Evolutionary conservation across 2,329 filamentous ascomycete species (phyloP), one percentile per base, ranked within the genome.

Genomic region (Thyridium curvatum): DNA sequence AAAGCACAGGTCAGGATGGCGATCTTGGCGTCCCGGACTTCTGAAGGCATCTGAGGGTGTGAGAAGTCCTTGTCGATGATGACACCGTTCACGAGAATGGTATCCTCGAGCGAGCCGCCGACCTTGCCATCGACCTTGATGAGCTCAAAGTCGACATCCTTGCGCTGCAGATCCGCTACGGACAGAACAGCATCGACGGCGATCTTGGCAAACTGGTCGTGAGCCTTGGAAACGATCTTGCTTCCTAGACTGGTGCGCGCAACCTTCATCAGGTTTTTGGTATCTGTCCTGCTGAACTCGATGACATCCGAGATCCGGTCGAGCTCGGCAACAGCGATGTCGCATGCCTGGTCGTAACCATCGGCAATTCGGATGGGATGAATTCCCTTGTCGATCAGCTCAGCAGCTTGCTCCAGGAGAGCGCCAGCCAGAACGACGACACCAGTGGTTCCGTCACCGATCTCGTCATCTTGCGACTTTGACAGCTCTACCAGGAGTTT

Each of bases 51-150:
- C 69, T 98, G 93, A 12, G 93, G 93, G 64, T 98, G 93, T 29
- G 93, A 97, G 65, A 98, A 98, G 69, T 98, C 94, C 73, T 98
- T 98, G 78, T 98, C 93, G 62, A 98, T 79, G 61, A 98, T 94
- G 49, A 98, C 93, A 61, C 93, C 93, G 70, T 97, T 94, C 52
- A 98, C 91, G 32, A 98, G 80, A 21, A 97, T 69, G 6, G 90
- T 86, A 64, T 98, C 93, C 65, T 97, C 91, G 14, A 98, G 76
- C 18, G 91, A 69, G 43, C 94, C 93, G 52, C 93, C 93, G 29
- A 97, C 89, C 73, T 98, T 98, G 55, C 93, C 91, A 56, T 98
- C 93, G 37, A 98, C 91, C 76, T 98, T 98, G 72, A 98, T 98
- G 52, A 98, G 70, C 69, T 98, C 93, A 58, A 98, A 98, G 60